These are phyloP conservation scores for Fistulinella prunicolor DNA, from an alignment of 768 basidiomycete genomes.

Conservation along the genomic window DNA sequence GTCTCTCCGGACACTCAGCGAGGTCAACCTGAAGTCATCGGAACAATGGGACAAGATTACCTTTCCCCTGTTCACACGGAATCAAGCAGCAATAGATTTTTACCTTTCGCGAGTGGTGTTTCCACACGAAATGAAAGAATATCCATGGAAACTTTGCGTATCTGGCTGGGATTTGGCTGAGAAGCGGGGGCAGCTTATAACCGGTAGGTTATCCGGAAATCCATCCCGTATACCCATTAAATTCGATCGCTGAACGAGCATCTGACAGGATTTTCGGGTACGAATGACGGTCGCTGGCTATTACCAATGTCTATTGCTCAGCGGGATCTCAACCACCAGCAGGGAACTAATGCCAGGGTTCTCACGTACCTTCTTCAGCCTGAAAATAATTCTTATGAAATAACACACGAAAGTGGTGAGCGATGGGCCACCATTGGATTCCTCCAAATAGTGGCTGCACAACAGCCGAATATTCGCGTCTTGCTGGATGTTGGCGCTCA, in stretches of 20 bases:
- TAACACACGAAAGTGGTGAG: background rate
- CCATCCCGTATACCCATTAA: background rate
- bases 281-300: conserved; percentile 37
- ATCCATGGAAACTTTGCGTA: conserved; percentile 25
- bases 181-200: conserved; percentile 8
- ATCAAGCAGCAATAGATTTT: conserved; percentile 1
- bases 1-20: too few species aligned
- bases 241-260: background rate
- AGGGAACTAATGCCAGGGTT: too few species aligned
- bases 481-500: conserved; percentile 56
- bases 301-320: too few species aligned
- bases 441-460: too few species aligned
- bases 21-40: too few species aligned
- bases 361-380: too few species aligned
- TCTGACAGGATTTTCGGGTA: conserved; percentile 38
- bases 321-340: too few species aligned
- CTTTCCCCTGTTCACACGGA: background rate
- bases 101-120: too few species aligned
- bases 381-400: too few species aligned
- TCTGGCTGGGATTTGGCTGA: conserved; percentile 38
- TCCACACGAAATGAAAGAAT: conserved; percentile 32
- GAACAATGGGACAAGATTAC: too few species aligned
- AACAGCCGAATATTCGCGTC: conserved; percentile 39
- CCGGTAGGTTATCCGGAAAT: background rate
- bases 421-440: conserved; percentile 17